Evolutionary conservation across 345 rosid genomes (phyloP).

Genomic region (Acer saccharum): DNA sequence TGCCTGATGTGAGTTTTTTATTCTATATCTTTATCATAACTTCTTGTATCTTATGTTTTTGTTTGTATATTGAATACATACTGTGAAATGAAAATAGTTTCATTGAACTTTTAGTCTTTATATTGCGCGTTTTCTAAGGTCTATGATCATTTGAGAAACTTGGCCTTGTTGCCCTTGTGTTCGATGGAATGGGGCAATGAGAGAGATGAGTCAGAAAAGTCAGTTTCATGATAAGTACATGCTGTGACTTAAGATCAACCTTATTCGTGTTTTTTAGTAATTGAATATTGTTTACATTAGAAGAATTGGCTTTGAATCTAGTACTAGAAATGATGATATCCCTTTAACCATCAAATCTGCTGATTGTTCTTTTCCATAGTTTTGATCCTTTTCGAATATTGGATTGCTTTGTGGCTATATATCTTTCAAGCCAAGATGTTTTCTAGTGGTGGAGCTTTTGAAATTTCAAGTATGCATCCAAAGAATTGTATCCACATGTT

Average conservation of each 20-base stretch:
- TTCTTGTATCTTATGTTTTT: not conserved
- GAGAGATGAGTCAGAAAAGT: not conserved
- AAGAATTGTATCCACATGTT: constrained; percentile 3
- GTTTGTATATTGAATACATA: not conserved
- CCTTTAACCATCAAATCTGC: not conserved
- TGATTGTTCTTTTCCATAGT: not conserved
- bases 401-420: not conserved
- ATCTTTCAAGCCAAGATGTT: not conserved
- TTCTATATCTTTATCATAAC: not conserved
- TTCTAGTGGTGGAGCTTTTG: not conserved
- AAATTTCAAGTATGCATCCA: not conserved
- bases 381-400: not conserved
- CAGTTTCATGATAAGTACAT: not conserved
- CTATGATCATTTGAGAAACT: too few species aligned
- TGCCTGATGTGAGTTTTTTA: constrained; percentile 62
- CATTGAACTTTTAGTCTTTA: too few species aligned
- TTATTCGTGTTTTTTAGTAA: not conserved
- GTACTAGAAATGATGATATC: not conserved
- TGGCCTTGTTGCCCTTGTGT: not conserved
- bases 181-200: not conserved
- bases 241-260: not conserved
- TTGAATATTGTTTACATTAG: not conserved
- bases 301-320: not conserved
- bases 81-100: too few species aligned
- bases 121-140: too few species aligned